phyloP scores from a whole-genome alignment of 495 filamentous ascomycete genomes.

The Hypoxylon intermedium region DNA sequence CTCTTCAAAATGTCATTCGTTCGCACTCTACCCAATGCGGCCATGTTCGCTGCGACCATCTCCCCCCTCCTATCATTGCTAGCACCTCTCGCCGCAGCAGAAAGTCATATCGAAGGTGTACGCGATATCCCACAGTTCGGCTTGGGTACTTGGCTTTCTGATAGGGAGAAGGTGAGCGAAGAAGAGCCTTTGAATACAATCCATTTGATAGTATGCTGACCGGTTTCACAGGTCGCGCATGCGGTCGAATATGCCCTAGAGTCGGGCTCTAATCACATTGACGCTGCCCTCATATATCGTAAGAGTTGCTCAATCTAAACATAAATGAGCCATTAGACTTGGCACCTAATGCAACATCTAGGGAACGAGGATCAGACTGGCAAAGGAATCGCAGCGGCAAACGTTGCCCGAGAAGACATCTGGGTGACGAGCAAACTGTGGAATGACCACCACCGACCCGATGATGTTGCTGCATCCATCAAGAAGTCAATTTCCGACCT shows the following conservation, averaged over 20 bases:
- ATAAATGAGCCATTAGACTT: background rate
- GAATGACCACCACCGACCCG: slow-evolving; percentile 70
- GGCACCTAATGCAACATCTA: slow-evolving; percentile 59
- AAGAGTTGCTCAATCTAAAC: background rate
- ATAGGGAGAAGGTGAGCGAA: slow-evolving; percentile 21
- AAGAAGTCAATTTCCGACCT: slow-evolving; percentile 68
- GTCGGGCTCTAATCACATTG: slow-evolving; percentile 68
- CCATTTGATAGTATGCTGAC: background rate
- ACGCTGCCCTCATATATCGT: slow-evolving; percentile 46
- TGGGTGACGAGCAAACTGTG: slow-evolving; percentile 77
- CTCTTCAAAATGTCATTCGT: slow-evolving; percentile 2
- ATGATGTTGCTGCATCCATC: slow-evolving; percentile 65
- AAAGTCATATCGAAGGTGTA: background rate
- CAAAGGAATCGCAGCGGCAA: slow-evolving; percentile 61
- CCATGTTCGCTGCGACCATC: background rate
- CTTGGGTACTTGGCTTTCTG: slow-evolving; percentile 57
- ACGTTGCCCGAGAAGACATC: slow-evolving; percentile 64
- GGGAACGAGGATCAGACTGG: slow-evolving; percentile 56
- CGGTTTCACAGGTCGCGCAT: slow-evolving; percentile 25
- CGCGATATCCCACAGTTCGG: slow-evolving; percentile 54
- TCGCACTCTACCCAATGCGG: background rate
- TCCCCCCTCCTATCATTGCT: background rate
- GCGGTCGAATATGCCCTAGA: slow-evolving; percentile 48
- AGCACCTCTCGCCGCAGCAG: background rate
- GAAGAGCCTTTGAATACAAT: background rate